These are phyloP conservation scores for Trypanosoma lewisi DNA, from an alignment of 208 protist species.

Conservation along the genomic window DNA sequence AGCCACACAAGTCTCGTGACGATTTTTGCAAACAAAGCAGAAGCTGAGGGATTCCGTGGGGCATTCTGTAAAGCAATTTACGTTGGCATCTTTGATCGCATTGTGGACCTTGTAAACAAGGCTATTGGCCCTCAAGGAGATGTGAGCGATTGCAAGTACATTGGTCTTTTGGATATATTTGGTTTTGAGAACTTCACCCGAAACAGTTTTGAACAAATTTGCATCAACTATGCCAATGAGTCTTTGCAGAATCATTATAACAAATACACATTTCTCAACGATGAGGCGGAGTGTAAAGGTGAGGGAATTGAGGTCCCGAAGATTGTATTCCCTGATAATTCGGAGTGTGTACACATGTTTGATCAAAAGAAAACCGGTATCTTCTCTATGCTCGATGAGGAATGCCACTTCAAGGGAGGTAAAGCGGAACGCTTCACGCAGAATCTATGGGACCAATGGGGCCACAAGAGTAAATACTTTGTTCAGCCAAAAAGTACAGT, in stretches of 20 bases:
- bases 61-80: constrained; percentile 91
- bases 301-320: constrained; percentile 80
- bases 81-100: constrained; percentile 82
- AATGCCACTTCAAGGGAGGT: constrained; percentile 83
- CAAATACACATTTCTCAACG: constrained; percentile 94
- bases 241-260: constrained; percentile 98
- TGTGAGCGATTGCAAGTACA: constrained; percentile 68
- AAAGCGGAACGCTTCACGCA: constrained; percentile 66
- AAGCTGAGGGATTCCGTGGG: constrained; percentile 82
- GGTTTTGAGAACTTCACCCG: constrained; percentile 95
- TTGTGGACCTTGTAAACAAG: constrained; percentile 85
- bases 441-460: constrained; percentile 71
- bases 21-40: constrained; percentile 65
- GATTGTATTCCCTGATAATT: constrained; percentile 87
- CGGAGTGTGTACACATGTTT: constrained; percentile 86
- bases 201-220: constrained; percentile 97
- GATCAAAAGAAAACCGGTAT: constrained; percentile 73
- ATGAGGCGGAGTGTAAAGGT: constrained; percentile 89
- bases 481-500: constrained; percentile 82
- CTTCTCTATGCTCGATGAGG: constrained; percentile 90
- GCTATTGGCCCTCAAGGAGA: constrained; percentile 62
- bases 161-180: constrained; percentile 96
- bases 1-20: constrained; percentile 72
- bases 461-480: constrained; percentile 64
- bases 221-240: constrained; percentile 98